phyloP scores from a whole-genome alignment of 306 rosid genomes.

The Trifolium repens region DNA sequence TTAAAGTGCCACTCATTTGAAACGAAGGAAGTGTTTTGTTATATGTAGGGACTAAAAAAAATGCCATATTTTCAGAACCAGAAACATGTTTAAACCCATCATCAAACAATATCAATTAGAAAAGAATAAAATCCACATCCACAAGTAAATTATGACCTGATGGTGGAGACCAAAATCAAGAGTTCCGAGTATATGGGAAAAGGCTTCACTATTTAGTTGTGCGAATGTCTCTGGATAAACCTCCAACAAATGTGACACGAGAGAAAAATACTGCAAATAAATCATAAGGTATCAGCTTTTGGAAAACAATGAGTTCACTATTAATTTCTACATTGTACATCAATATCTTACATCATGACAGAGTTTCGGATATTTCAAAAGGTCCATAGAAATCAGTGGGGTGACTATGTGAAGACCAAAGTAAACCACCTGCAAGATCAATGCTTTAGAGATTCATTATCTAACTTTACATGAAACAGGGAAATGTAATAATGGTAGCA shows the following conservation, averaged over 20 bases:
- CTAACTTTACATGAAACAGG: slow-evolving; percentile 26
- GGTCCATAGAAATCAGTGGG: slow-evolving; percentile 86
- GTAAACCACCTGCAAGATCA: slow-evolving; percentile 80
- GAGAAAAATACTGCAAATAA: slow-evolving; percentile 83
- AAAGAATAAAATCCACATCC: slow-evolving; percentile 24
- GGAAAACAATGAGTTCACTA: slow-evolving; percentile 22
- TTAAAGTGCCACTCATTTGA: too few relatives aligned
- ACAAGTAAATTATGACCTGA: slow-evolving; percentile 62
- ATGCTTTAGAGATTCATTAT: slow-evolving; percentile 41
- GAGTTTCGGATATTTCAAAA: slow-evolving; percentile 91
- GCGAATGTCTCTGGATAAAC: slow-evolving; percentile 97
- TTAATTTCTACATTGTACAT: slow-evolving; percentile 31
- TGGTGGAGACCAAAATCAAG: slow-evolving; percentile 90
- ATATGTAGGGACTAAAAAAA: neutral
- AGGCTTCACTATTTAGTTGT: slow-evolving; percentile 71
- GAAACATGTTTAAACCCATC: neutral
- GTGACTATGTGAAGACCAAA: slow-evolving; percentile 91
- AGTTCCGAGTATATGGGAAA: slow-evolving; percentile 79
- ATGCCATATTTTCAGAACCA: neutral
- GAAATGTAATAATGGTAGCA: slow-evolving; percentile 41
- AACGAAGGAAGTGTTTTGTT: neutral
- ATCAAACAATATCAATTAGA: slow-evolving; percentile 25
- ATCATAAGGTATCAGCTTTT: slow-evolving; percentile 45
- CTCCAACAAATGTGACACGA: slow-evolving; percentile 87
- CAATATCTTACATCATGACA: slow-evolving; percentile 82